Conservation (phyloP, 2,329 filamentous ascomycete species). For the Fusarium verticillioides region DNA sequence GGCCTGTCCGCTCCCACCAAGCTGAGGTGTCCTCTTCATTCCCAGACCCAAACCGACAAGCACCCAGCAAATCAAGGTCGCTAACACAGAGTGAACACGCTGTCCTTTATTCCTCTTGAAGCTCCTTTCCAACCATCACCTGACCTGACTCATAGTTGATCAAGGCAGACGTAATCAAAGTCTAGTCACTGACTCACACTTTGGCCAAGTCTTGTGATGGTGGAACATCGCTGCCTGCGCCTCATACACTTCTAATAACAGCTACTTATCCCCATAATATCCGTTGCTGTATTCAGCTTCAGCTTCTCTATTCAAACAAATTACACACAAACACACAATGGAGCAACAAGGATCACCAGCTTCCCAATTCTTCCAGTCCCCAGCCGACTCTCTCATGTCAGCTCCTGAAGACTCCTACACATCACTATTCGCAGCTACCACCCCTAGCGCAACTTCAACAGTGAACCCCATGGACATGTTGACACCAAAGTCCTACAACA, state of each 20-base stretch:
- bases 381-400: constrained; percentile 65
- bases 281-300: constrained; percentile 8
- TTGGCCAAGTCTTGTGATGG: constrained; percentile 32
- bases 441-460: constrained; percentile 48
- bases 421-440: constrained; percentile 58
- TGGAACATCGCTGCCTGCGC: constrained; percentile 30
- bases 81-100: constrained; percentile 39
- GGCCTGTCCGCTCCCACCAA: constrained; percentile 38
- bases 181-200: constrained; percentile 42
- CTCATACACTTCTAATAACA: constrained; percentile 11
- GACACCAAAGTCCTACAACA: constrained; percentile 56
- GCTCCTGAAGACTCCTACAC: constrained; percentile 60
- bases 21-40: constrained; percentile 13
- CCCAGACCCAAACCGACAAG: constrained; percentile 24
- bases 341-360: constrained; percentile 55
- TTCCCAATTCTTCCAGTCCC: constrained; percentile 65
- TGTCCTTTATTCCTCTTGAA: constrained; percentile 43
- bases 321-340: constrained; percentile 47
- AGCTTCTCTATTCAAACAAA: constrained; percentile 5
- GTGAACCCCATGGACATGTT: constrained; percentile 62
- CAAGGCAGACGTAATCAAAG: constrained; percentile 24
- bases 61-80: constrained; percentile 26
- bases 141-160: constrained; percentile 43
- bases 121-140: constrained; percentile 15
- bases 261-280: constrained; percentile 12